Evolutionary conservation across 257 asterid genomes (phyloP), one percentile per base, ranked within the genome.

Genomic region (Nicotiana otophora): DNA sequence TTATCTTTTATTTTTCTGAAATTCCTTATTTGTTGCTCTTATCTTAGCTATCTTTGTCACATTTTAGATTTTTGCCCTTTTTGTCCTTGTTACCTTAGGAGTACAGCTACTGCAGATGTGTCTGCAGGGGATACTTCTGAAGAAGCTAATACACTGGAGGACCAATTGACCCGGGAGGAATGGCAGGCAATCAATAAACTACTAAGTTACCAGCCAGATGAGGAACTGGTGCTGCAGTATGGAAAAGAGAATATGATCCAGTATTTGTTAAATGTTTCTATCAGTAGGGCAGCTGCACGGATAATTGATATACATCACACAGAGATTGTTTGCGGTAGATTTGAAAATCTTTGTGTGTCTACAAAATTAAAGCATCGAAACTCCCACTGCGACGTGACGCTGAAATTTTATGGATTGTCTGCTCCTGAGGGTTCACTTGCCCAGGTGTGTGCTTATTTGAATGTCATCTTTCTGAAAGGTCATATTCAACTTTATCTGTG

Each of bases 381-480:
- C 90, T 89, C 91, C 80, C 91, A 90, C 69, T 96, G 97, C 82
- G 99, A 94, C 79, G 93, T 93, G 84, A 90, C 92, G 28, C 85
- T 96, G 91, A 96, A 93, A 88, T 92, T 91, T 67, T 94, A 94
- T 88, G 99, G 99, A 72, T 88, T 96, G 78, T 90, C 94, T 83
- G 91, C 99, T 81, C 99, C 99, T 60, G 99, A 96, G 90, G 99
- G 99, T 84, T 93, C 99, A 61, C 95, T 96, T 86, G 98, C 95
- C 55, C 98, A 96, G 99, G 99, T 96, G 70, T 84, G 92, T 84
- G 53, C 82, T 90, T 75, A 26, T 67, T 75, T 51, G 28, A 28
- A 51, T 75, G 63, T 23, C 23, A 51, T 75, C 46, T 75, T 28
- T 51, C 31, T 69, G 77, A 39, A 69, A 39, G 77, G 57, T 42